Evolutionary conservation across 305 asterid genomes (phyloP).

Genomic region (Solanum hybrid): DNA sequence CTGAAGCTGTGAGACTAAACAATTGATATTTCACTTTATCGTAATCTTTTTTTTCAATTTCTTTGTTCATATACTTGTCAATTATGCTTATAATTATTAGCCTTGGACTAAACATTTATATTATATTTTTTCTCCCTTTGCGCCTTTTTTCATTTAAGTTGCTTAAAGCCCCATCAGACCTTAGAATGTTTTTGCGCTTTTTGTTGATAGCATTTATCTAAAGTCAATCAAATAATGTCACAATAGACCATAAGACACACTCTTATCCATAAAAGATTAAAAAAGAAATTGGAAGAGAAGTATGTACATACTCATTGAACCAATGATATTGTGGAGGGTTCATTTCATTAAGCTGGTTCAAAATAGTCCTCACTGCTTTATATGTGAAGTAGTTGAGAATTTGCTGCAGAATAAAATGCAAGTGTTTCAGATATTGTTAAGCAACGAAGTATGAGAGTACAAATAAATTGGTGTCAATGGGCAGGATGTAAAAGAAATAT

Average conservation of each 20-base stretch:
- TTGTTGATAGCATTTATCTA: neutral
- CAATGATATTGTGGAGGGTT: conserved; percentile 80
- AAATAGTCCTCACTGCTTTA: conserved; percentile 81
- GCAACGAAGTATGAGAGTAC: neutral
- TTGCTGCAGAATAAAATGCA: conserved; percentile 38
- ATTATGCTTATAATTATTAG: neutral
- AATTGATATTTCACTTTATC: neutral
- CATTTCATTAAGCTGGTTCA: conserved; percentile 83
- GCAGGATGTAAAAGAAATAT: neutral
- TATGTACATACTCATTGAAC: conserved; percentile 62
- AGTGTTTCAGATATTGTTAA: neutral
- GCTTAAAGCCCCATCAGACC: neutral
- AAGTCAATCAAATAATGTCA: neutral
- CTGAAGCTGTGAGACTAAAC: neutral
- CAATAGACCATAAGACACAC: neutral
- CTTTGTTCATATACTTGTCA: neutral
- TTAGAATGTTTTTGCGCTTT: neutral
- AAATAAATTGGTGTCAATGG: neutral
- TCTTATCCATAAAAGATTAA: neutral
- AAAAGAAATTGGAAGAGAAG: neutral
- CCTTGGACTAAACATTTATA: neutral
- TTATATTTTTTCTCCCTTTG: neutral
- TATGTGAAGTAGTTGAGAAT: conserved; percentile 64
- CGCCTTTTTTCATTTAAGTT: neutral
- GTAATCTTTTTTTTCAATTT: neutral